Base-by-base conservation (phyloP, 805 yeast genomes). In the Cyberlindnera veronae region DNA sequence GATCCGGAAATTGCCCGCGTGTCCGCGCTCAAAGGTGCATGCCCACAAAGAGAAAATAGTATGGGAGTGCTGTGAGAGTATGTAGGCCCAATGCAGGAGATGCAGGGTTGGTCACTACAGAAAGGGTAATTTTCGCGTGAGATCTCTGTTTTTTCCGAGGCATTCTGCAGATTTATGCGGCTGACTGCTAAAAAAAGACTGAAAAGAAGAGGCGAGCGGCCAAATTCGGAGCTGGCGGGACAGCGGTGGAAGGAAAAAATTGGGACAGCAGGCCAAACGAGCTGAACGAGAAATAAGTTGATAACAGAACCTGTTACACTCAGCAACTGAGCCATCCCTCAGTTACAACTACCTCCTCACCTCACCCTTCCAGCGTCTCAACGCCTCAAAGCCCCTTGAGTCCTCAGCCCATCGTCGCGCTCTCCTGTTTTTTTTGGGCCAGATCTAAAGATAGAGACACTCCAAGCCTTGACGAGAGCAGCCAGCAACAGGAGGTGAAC, bases 401-500 rank as follows among this genome's bases (percentile, higher is more conserved):
- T 29, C 6, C 19, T 19, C 26, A 7, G 16, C 11, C 17, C 29
- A 7, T 21, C 37, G 26, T 34, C 37, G 31, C 37, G 32, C 15
- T 16, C 31, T 17, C 14, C 8, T 26, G 6, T 26, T 36, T 18
- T 38, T 38, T 39, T 34, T 39, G 37, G 21, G 30, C 38, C 32
- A 29, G 42, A 34, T 39, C 38, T 30, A 34, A 34, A 34, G 34
- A 34, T 34, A 39, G 38, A 39, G 38, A 23, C 7, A n/a, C 17
- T 5, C 13, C 15, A 28, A 28, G 30, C 30, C 30, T 28, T 28
- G 30, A 16, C 17, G n/a, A n/a, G n/a, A 33, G 36, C 29, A 33
- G 36, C 29, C 36, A 22, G 15, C 29, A n/a, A n/a, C n/a, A n/a
- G n/a, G n/a, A n/a, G n/a, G n/a, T n/a, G n/a, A n/a, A n/a, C n/a